Conservation (phyloP, 345 rosid genomes). For the Populus deltoides region DNA sequence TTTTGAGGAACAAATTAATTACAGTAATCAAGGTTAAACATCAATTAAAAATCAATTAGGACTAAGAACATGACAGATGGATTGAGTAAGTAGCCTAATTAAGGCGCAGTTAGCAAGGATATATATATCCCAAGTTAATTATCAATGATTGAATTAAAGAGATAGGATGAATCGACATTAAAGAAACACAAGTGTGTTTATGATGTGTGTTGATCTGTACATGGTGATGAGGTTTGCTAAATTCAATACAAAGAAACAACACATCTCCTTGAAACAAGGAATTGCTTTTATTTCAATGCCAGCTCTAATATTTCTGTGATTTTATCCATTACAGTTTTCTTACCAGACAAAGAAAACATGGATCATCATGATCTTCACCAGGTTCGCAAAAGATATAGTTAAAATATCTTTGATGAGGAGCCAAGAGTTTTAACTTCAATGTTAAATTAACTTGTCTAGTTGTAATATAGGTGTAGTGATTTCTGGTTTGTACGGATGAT, state of each 20-base stretch:
- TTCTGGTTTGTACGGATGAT: not conserved
- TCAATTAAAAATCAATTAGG: no score
- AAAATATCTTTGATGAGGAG: not conserved
- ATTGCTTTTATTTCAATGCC: constrained; percentile 15
- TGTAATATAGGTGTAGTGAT: not conserved
- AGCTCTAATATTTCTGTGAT: not conserved
- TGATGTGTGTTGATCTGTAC: constrained; percentile 9
- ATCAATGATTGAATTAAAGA: not conserved
- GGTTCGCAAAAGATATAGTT: constrained; percentile 6
- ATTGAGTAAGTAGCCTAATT: not conserved
- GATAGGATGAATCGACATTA: constrained; percentile 4
- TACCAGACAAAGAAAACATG: constrained; percentile 13
- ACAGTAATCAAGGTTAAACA: no score
- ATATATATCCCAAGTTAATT: not conserved
- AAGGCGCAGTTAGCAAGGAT: not conserved
- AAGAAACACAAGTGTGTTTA: not conserved
- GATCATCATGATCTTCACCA: constrained; percentile 23
- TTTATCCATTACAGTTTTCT: not conserved
- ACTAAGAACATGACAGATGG: not conserved
- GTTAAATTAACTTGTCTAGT: no score
- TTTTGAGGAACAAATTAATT: no score
- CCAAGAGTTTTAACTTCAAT: not conserved
- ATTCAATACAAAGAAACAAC: constrained; percentile 11
- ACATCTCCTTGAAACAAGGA: constrained; percentile 29
- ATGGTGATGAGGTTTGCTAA: not conserved